Evolutionary conservation across 163 green algal species (phyloP), one percentile per base, ranked within the genome.

Genomic region (Scenedesmus sp.): DNA sequence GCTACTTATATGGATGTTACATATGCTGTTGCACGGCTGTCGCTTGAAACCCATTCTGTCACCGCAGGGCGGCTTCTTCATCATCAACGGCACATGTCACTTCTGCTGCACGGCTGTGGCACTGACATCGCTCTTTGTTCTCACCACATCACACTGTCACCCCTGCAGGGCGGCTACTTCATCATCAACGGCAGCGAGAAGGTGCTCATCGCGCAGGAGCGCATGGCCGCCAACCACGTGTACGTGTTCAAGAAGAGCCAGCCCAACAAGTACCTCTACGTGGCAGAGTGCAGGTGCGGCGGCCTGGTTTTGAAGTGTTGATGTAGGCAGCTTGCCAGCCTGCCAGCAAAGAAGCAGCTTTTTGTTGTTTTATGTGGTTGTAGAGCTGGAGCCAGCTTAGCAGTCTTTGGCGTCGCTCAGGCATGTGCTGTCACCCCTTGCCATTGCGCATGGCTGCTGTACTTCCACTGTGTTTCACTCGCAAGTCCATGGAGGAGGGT

Each of bases 151-250:
- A 12, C 34, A 60, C 26, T n/a, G 18, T 34, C 76, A 55, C 18
- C 74, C n/a, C 70, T 67, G 20, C 92, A 98, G 94, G 98, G 98
- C 64, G 98, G 98, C 34, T 99, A 99, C 96, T 99, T 99, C 92
- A 94, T 99, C 34, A 99, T 99, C 92, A 99, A 99, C 92, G 98
- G 98, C 90, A 98, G 94, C 62, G 98, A 99, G 94, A 99, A 99
- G 96, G 98, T 99, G 86, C 96, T 99, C 4, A 99, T 99, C 81
- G 98, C 98, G 66, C 98, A 99, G 95, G 98, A 99, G 96, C 96
- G 97, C 84, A 99, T 99, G 97, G 97, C 96, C 81, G 98, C 98
- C 95, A 99, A 99, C 96, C 97, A 99, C 88, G 98, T 99, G 74
- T 99, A 99, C 91, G 97, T 99, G 16, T 99, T 99, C 94, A 96